Evolutionary conservation across 768 basidiomycete species (phyloP).

Genomic region (Boletus tylopilopsis): DNA sequence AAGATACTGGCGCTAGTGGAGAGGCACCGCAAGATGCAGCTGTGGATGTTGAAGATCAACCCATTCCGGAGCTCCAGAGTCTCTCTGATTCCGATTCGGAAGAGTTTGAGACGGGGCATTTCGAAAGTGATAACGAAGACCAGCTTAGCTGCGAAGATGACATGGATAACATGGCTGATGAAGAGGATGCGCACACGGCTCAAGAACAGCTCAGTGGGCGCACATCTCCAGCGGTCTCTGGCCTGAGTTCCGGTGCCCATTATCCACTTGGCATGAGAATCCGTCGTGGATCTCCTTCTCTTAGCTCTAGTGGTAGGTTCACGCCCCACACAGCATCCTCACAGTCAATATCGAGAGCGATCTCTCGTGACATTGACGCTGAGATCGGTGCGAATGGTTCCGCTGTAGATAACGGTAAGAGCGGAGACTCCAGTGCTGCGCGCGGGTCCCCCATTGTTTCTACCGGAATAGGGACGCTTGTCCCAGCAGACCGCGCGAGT

Average conservation of each 20-base stretch:
- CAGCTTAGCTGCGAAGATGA: conserved; percentile 30
- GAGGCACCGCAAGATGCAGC: conserved; percentile 2
- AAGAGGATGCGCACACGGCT: conserved; percentile 22
- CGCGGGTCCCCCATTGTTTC: conserved; percentile 4
- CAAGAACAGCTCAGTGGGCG: conserved; percentile 23
- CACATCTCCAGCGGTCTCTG: conserved; percentile 24
- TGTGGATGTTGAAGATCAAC: conserved; percentile 17
- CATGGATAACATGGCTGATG: conserved; percentile 26
- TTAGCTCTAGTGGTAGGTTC: conserved; percentile 1
- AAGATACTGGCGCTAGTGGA: conserved; percentile 8
- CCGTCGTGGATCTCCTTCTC: conserved; percentile 1
- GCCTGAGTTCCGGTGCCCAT: conserved; percentile 12
- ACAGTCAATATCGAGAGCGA: conserved; percentile 12
- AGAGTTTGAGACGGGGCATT: conserved; percentile 12
- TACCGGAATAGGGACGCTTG: background rate
- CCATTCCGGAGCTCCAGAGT: conserved; percentile 24
- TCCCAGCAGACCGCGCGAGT: background rate
- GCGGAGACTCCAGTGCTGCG: background rate
- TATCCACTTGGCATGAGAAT: conserved; percentile 9
- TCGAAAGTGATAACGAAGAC: conserved; percentile 22
- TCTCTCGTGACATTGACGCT: background rate
- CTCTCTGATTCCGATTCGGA: conserved; percentile 29
- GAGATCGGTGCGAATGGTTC: background rate
- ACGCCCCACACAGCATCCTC: background rate
- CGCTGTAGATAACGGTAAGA: conserved; percentile 6